phyloP scores from a whole-genome alignment of 2,329 filamentous ascomycete species.

The Pezicula neosporulosa region DNA sequence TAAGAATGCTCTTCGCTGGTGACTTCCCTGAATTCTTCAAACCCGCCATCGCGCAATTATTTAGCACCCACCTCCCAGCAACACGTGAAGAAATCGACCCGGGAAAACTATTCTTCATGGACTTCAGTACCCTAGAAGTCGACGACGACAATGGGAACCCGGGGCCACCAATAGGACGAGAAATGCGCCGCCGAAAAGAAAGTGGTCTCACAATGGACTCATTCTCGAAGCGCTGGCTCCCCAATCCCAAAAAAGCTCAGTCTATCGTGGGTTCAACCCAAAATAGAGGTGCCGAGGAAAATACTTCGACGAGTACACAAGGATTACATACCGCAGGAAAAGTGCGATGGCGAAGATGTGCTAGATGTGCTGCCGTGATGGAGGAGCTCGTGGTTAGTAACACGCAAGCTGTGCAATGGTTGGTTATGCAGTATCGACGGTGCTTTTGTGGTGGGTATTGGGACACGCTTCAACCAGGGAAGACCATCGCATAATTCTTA shows the following conservation, averaged over 20 bases:
- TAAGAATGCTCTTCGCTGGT: slow-evolving; percentile 28
- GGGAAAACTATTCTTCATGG: slow-evolving; percentile 27
- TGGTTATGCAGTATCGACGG: slow-evolving; percentile 29
- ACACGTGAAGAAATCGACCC: slow-evolving; percentile 29
- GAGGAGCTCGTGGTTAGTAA: slow-evolving; percentile 26
- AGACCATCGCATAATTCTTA: slow-evolving; percentile 18
- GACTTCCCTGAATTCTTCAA: slow-evolving; percentile 27
- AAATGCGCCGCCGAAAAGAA: slow-evolving; percentile 11
- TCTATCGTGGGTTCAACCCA: background rate
- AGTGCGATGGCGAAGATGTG: slow-evolving; percentile 28
- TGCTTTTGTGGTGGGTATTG: slow-evolving; percentile 31
- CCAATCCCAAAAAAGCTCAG: slow-evolving; percentile 14
- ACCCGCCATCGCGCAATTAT: slow-evolving; percentile 26
- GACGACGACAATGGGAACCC: slow-evolving; percentile 20
- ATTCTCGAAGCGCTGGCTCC: slow-evolving; percentile 26
- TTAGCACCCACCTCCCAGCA: slow-evolving; percentile 16
- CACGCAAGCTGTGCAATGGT: slow-evolving; percentile 27
- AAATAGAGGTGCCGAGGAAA: background rate
- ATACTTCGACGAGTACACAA: background rate
- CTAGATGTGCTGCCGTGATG: slow-evolving; percentile 29
- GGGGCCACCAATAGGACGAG: slow-evolving; percentile 2
- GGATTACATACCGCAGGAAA: slow-evolving; percentile 2
- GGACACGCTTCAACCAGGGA: slow-evolving; percentile 24
- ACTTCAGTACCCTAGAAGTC: slow-evolving; percentile 27
- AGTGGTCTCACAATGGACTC: slow-evolving; percentile 24